phyloP scores from a whole-genome alignment of 176 grass and related monocot species.

The Carex parvula region DNA sequence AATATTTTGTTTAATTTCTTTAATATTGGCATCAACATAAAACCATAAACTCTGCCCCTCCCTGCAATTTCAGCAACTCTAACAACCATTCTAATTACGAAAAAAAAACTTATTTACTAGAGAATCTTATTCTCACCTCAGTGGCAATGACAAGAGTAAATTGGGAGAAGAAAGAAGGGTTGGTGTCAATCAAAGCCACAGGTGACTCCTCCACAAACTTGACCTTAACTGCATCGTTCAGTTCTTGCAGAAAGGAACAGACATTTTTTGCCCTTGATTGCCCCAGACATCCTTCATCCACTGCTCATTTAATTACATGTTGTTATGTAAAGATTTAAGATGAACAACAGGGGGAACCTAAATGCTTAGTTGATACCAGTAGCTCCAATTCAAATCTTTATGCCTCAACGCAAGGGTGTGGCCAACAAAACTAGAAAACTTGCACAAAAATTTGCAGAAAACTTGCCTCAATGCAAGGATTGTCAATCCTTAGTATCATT shows the following conservation, averaged over 20 bases:
- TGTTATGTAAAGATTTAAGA: background rate
- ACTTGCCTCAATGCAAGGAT: background rate
- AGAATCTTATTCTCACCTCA: conserved; percentile 44
- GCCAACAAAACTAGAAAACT: background rate
- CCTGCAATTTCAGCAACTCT: background rate
- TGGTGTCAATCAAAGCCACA: conserved; percentile 55
- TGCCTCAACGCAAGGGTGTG: background rate
- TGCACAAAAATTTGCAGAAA: background rate
- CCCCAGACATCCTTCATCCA: conserved; percentile 72
- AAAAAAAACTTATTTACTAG: background rate
- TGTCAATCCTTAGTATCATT: background rate
- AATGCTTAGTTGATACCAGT: background rate
- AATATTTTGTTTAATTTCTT: background rate
- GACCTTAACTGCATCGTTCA: conserved; percentile 95
- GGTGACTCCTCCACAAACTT: conserved; percentile 94
- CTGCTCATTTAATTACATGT: conserved; percentile 37
- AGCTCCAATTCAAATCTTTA: background rate
- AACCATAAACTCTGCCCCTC: background rate
- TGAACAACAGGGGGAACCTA: background rate
- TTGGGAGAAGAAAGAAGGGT: conserved; percentile 74
- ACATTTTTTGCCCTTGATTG: conserved; percentile 90
- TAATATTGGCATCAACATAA: background rate
- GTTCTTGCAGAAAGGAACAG: conserved; percentile 83
- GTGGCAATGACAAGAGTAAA: conserved; percentile 85
- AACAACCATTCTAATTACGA: conserved; percentile 7